Conservation (phyloP, 2,329 filamentous ascomycete genomes). For the Colletotrichum euphorbiae region DNA sequence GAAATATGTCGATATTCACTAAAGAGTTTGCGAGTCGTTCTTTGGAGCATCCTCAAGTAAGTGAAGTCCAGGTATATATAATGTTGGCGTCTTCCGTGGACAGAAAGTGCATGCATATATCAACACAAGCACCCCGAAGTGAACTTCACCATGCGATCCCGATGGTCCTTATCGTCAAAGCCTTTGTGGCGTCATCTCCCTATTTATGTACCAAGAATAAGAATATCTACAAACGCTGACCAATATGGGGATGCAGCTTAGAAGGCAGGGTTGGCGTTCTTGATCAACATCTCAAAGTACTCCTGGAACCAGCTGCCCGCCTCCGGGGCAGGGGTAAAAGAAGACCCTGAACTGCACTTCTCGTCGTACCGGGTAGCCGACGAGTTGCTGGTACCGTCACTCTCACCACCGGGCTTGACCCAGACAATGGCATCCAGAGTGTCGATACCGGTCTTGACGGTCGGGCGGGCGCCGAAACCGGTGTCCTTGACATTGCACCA, state of each 20-base stretch:
- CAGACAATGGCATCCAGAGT: conserved; percentile 69
- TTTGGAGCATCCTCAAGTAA: no score
- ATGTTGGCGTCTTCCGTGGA: no score
- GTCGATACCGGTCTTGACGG: conserved; percentile 61
- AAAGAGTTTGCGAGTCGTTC: no score
- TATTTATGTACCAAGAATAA: conserved; percentile 15
- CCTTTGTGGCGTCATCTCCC: neutral
- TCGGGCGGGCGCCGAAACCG: conserved; percentile 66
- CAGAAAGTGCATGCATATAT: no score
- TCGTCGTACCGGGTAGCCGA: conserved; percentile 57
- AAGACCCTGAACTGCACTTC: conserved; percentile 61
- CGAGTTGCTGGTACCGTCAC: conserved; percentile 49
- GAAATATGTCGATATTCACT: no score
- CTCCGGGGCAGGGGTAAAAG: conserved; percentile 74
- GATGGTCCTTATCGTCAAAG: neutral
- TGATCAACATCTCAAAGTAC: conserved; percentile 68
- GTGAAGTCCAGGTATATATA: no score
- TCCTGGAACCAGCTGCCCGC: conserved; percentile 76
- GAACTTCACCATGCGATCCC: no score
- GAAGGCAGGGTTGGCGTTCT: conserved; percentile 67
- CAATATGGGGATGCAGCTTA: conserved; percentile 31
- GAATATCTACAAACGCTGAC: neutral
- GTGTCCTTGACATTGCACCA: conserved; percentile 70
- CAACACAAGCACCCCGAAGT: no score
- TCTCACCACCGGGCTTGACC: conserved; percentile 66